Evolutionary conservation across 805 yeast genomes (phyloP).

Genomic region (Candida corydali): DNA sequence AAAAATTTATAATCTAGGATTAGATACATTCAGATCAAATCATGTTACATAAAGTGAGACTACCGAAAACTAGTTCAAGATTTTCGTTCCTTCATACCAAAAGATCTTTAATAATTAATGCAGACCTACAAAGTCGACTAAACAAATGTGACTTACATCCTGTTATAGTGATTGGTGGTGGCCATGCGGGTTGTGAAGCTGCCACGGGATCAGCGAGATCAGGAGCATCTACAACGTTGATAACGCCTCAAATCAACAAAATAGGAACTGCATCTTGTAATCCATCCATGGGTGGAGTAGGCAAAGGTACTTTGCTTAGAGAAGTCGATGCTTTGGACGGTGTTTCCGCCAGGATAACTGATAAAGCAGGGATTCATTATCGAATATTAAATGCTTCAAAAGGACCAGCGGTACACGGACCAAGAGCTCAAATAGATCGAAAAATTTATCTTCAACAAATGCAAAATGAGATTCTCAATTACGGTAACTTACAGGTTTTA

Average conservation of each 20-base stretch:
- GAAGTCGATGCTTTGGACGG: conserved; percentile 98
- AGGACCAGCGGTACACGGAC: conserved; percentile 99
- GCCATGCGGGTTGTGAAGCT: conserved; percentile 99
- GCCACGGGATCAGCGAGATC: conserved; percentile 88
- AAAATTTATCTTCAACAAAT: conserved; percentile 70
- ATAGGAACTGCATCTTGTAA: conserved; percentile 96
- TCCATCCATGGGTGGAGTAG: conserved; percentile 98
- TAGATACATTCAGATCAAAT: no score
- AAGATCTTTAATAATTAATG: conserved; percentile 24
- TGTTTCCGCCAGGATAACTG: conserved; percentile 80
- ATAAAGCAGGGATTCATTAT: conserved; percentile 88
- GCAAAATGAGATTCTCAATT: conserved; percentile 60
- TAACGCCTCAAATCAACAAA: conserved; percentile 71
- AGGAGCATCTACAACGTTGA: conserved; percentile 64
- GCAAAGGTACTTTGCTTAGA: conserved; percentile 86
- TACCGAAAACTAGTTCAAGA: background rate
- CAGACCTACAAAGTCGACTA: conserved; percentile 32
- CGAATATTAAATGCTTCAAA: conserved; percentile 79
- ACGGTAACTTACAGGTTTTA: conserved; percentile 53
- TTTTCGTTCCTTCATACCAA: no score
- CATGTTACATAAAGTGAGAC: background rate
- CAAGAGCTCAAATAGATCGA: conserved; percentile 94
- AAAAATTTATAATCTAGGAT: conserved; percentile 1
- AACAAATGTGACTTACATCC: conserved; percentile 39
- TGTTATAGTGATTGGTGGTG: conserved; percentile 92